Evolutionary conservation across 2,329 filamentous ascomycete species (phyloP).

Genomic region (Fusarium ambrosium): DNA sequence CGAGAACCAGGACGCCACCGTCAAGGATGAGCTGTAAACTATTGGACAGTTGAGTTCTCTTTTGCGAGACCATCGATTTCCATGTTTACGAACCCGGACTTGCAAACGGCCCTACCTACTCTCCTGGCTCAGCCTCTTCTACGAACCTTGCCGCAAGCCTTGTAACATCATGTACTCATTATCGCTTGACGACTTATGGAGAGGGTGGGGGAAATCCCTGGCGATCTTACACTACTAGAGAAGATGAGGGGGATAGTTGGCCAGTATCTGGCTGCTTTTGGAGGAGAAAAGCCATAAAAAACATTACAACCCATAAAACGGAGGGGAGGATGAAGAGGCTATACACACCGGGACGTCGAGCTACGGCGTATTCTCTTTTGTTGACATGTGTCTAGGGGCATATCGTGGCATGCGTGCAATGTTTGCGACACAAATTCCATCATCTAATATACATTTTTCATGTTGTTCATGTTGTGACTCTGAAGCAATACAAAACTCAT

Average conservation of each 20-base stretch:
- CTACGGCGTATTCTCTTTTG: conserved; percentile 45
- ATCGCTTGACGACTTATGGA: conserved; percentile 45
- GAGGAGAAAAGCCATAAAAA: conserved; percentile 25
- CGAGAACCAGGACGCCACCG: conserved; percentile 71
- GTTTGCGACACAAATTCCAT: conserved; percentile 29
- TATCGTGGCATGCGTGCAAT: conserved; percentile 28
- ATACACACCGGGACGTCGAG: conserved; percentile 30
- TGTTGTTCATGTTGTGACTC: conserved; percentile 21
- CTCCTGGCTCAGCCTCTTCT: neutral
- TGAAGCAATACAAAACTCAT: neutral
- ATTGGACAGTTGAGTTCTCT: neutral
- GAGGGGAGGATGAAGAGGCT: conserved; percentile 21
- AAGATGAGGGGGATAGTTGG: conserved; percentile 9
- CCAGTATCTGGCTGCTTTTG: conserved; percentile 11
- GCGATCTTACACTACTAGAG: conserved; percentile 20
- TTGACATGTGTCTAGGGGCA: conserved; percentile 32
- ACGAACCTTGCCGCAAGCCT: conserved; percentile 12
- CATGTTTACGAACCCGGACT: neutral
- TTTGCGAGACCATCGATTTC: neutral
- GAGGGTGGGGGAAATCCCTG: conserved; percentile 29
- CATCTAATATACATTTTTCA: conserved; percentile 43
- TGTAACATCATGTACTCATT: conserved; percentile 48
- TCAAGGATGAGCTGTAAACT: conserved; percentile 55
- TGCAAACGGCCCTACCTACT: conserved; percentile 1
- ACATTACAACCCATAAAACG: conserved; percentile 28